Evolutionary conservation across 1,284 basidiomycete genomes (phyloP).

Genomic region (Ceraceosorus guamensis): DNA sequence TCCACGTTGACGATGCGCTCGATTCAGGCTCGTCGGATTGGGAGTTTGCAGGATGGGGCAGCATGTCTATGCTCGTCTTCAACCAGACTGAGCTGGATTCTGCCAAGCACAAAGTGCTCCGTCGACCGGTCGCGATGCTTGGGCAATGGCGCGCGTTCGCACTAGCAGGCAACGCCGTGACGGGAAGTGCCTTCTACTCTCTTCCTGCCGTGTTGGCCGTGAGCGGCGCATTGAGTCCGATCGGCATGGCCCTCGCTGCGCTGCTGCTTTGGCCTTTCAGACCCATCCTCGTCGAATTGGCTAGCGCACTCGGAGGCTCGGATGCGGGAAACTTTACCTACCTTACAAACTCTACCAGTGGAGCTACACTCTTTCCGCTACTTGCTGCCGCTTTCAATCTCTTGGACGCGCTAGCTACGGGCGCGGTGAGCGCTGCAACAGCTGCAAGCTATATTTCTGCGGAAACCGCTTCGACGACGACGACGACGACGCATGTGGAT

Average conservation of each 20-base stretch:
- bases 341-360: constrained; percentile 20
- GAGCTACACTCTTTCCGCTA: constrained; percentile 17
- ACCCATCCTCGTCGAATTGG: constrained; percentile 29
- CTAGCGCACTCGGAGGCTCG: constrained; percentile 19
- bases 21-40: constrained; percentile 6
- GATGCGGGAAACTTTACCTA: constrained; percentile 31
- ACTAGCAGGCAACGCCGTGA: constrained; percentile 34
- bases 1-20: no score
- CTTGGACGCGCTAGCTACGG: constrained; percentile 30
- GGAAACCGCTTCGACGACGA: background rate
- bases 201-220: constrained; percentile 30
- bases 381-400: constrained; percentile 27
- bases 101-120: background rate
- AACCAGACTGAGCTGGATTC: background rate
- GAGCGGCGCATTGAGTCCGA: constrained; percentile 13
- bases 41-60: constrained; percentile 39
- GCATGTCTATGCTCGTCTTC: constrained; percentile 33
- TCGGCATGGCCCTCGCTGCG: constrained; percentile 28
- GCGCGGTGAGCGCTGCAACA: constrained; percentile 27
- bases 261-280: constrained; percentile 30
- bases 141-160: constrained; percentile 29
- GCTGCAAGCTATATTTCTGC: constrained; percentile 27
- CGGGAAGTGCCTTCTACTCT: constrained; percentile 33
- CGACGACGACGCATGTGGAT: background rate
- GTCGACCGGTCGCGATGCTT: constrained; percentile 8